These are phyloP conservation scores for Boletus eberwhitei DNA, from an alignment of 768 basidiomycete genomes.

Conservation along the genomic window DNA sequence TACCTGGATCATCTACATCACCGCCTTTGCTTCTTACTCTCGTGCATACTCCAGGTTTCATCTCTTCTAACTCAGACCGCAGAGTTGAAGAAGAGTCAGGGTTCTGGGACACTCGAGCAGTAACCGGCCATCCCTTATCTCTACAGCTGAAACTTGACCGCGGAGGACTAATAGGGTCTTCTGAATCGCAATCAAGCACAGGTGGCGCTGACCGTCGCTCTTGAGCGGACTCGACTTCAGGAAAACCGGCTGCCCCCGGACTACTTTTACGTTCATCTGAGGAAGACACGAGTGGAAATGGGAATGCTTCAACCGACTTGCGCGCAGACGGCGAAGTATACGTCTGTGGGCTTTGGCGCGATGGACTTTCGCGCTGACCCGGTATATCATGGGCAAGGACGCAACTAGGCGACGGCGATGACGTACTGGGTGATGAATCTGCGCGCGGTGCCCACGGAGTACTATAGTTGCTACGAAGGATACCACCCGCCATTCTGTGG, in stretches of 20 bases:
- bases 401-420: conserved; percentile 29
- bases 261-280: neutral
- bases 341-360: neutral
- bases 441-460: conserved; percentile 57
- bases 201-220: conserved; percentile 49
- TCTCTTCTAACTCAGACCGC: conserved; percentile 41
- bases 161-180: conserved; percentile 30
- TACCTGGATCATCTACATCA: conserved; percentile 15
- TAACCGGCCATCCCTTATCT: conserved; percentile 3
- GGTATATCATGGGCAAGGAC: conserved; percentile 1
- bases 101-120: neutral
- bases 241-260: neutral
- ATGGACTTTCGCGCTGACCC: conserved; percentile 14
- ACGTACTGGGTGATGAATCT: conserved; percentile 29
- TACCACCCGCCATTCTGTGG: conserved; percentile 62
- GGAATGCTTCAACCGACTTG: conserved; percentile 44
- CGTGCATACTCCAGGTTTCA: conserved; percentile 39
- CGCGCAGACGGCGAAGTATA: conserved; percentile 39
- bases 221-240: neutral
- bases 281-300: conserved; percentile 25
- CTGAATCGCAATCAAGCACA: conserved; percentile 38
- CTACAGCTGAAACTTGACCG: conserved; percentile 24
- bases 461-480: conserved; percentile 47
- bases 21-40: conserved; percentile 5
- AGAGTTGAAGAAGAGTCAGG: neutral